phyloP scores from a whole-genome alignment of 208 protist genomes.

The Acanthamoeba healyi region DNA sequence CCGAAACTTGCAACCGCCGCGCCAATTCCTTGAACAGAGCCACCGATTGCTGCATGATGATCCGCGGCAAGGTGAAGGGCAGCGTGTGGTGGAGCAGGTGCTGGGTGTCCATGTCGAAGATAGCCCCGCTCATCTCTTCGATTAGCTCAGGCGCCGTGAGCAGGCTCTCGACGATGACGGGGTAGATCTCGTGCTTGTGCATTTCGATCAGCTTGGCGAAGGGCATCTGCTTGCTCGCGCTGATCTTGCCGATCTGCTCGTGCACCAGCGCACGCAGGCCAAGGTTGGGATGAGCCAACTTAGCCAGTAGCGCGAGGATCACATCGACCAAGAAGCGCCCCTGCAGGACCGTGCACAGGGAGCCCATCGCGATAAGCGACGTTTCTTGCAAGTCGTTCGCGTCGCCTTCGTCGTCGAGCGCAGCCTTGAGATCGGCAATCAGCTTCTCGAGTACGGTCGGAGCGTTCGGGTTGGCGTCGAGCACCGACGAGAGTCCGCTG shows the following conservation, averaged over 20 bases:
- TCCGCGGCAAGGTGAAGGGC: conserved; percentile 26
- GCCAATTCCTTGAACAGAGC: conserved; percentile 31
- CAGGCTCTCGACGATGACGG: conserved; percentile 51
- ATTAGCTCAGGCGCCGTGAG: not conserved
- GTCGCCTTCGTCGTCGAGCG: not conserved
- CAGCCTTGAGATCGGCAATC: not conserved
- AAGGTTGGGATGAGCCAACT: not conserved
- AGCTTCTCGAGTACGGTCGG: conserved; percentile 13
- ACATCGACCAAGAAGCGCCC: conserved; percentile 18
- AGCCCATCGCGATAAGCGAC: conserved; percentile 22
- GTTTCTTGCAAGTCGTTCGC: not conserved
- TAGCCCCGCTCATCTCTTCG: not conserved
- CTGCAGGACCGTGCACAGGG: conserved; percentile 17
- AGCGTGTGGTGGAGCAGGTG: conserved; percentile 36
- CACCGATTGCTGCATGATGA: not conserved
- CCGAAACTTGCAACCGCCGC: not conserved
- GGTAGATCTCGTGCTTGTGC: conserved; percentile 64
- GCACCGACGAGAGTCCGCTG: not conserved
- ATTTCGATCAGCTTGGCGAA: conserved; percentile 14
- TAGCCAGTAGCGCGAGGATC: not conserved
- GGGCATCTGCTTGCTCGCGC: not conserved
- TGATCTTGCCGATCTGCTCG: conserved; percentile 49
- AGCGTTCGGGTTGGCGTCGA: not conserved
- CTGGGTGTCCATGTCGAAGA: conserved; percentile 51
- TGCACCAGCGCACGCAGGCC: not conserved